Conservation (phyloP, 23 red algal genomes). For the Chondrus crispus region DNA sequence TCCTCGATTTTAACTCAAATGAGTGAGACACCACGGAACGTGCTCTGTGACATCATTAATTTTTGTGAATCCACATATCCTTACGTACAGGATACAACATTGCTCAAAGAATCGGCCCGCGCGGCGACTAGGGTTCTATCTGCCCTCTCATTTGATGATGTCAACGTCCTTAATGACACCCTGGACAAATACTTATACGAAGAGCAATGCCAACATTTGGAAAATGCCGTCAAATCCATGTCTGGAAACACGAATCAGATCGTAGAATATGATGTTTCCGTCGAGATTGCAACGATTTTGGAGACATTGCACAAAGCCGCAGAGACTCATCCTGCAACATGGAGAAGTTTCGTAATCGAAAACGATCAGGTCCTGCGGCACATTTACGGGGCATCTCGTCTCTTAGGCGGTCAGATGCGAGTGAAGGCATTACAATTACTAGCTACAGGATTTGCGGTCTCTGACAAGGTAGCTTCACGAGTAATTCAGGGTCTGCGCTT, state of each 20-base stretch:
- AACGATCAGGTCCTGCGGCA: neutral
- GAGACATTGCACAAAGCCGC: constrained; percentile 34
- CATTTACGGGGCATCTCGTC: neutral
- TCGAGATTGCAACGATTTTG: constrained; percentile 14
- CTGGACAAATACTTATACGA: constrained; percentile 34
- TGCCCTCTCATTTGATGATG: constrained; percentile 39
- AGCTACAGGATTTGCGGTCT: constrained; percentile 11
- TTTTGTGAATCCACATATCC: constrained; percentile 18
- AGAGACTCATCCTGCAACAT: constrained; percentile 33
- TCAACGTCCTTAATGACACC: constrained; percentile 22
- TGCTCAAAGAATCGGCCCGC: neutral
- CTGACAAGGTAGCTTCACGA: constrained; percentile 1
- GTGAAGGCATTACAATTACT: constrained; percentile 26
- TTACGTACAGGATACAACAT: neutral
- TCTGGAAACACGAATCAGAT: neutral
- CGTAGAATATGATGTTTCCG: neutral
- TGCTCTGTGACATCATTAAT: constrained; percentile 56
- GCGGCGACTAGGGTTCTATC: constrained; percentile 24
- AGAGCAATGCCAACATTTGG: constrained; percentile 17
- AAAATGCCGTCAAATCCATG: too few relatives aligned
- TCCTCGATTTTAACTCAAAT: constrained; percentile 25
- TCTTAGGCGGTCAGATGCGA: constrained; percentile 10
- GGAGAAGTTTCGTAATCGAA: constrained; percentile 17
- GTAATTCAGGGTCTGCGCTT: constrained; percentile 17
- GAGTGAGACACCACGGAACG: neutral